Conservation (phyloP, 2,329 filamentous ascomycete genomes). For the Pseudocercospora pini-densiflorae region DNA sequence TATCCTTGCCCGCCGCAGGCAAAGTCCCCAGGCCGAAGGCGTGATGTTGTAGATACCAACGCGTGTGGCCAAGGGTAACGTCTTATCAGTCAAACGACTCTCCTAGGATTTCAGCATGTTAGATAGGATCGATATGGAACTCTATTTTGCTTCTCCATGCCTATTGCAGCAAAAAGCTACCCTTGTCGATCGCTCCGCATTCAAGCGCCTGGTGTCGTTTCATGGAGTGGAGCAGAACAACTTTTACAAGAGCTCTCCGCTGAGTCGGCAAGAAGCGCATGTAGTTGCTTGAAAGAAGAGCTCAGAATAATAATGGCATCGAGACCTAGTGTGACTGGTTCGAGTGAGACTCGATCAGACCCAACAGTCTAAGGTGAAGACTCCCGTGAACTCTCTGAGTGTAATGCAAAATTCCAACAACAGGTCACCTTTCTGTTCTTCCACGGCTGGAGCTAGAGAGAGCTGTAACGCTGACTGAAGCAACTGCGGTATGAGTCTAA, state of each 20-base stretch:
- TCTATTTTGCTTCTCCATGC: neutral
- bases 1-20: slow-evolving; percentile 6
- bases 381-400: neutral
- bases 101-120: neutral
- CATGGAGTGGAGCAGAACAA: neutral
- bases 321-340: too few relatives aligned
- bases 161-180: slow-evolving; percentile 1
- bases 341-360: neutral
- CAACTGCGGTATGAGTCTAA: too few relatives aligned
- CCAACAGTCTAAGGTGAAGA: neutral
- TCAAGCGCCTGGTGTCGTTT: neutral
- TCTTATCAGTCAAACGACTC: neutral
- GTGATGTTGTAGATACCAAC: neutral
- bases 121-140: slow-evolving; percentile 4
- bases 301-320: too few relatives aligned
- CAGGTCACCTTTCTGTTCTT: neutral
- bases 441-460: too few relatives aligned
- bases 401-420: neutral
- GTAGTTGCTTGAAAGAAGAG: too few relatives aligned
- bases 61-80: neutral
- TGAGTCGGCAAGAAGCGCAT: neutral
- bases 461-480: too few relatives aligned
- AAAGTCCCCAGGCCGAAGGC: neutral
- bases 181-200: slow-evolving; percentile 4
- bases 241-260: neutral